A percentile compares a stretch with the other conserved stretches of the same genome.
Conservation (phyloP, 2,329 filamentous ascomycete species). For the Exophiala bonariae region DNA sequence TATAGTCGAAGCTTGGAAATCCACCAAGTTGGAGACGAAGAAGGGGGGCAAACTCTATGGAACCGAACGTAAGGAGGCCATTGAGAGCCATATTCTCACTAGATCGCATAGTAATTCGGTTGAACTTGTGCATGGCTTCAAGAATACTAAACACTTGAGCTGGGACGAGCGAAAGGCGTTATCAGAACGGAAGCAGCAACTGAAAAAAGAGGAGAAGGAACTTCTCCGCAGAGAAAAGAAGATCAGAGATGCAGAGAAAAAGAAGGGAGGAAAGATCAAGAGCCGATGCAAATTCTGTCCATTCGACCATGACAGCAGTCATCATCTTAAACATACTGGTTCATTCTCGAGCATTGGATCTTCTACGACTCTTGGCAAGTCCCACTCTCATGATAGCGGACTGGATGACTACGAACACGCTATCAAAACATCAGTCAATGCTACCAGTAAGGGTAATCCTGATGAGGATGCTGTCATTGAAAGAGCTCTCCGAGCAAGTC, state of each 20-base stretch:
- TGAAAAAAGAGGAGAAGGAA: slow-evolving; percentile 31
- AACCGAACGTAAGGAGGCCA: slow-evolving; percentile 52
- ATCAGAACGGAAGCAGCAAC: slow-evolving; percentile 35
- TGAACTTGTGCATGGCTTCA: slow-evolving; percentile 46
- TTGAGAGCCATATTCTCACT: slow-evolving; percentile 45
- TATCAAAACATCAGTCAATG: slow-evolving; percentile 67
- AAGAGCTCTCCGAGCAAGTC: slow-evolving; percentile 70
- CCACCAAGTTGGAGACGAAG: slow-evolving; percentile 58
- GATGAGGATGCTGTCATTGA: slow-evolving; percentile 72
- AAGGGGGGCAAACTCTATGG: slow-evolving; percentile 32
- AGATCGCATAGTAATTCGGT: slow-evolving; percentile 37
- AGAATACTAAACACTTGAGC: slow-evolving; percentile 49
- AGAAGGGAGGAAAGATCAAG: slow-evolving; percentile 22
- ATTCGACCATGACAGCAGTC: slow-evolving; percentile 21
- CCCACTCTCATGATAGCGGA: slow-evolving; percentile 27
- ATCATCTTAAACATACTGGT: slow-evolving; percentile 17
- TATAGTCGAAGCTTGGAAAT: slow-evolving; percentile 67
- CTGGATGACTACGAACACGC: slow-evolving; percentile 69
- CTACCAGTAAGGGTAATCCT: slow-evolving; percentile 68
- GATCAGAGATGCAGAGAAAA: slow-evolving; percentile 26
- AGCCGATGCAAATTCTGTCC: slow-evolving; percentile 25
- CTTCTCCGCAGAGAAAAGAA: slow-evolving; percentile 24
- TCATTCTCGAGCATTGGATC: slow-evolving; percentile 14
- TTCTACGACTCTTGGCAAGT: slow-evolving; percentile 17
- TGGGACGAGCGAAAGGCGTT: slow-evolving; percentile 55